Evolutionary conservation across 805 yeast genomes (phyloP).

Genomic region (Candida jianshihensis): DNA sequence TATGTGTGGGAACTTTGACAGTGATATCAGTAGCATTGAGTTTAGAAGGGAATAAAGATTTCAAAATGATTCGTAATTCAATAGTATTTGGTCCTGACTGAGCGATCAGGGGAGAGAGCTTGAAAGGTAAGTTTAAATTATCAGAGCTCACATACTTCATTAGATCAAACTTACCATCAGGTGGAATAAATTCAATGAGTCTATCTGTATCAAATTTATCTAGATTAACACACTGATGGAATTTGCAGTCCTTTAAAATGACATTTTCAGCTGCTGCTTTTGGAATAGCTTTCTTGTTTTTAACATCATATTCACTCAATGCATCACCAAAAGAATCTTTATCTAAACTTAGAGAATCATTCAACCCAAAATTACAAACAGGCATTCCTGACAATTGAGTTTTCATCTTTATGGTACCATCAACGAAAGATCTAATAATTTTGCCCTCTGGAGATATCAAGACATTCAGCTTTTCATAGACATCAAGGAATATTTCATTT

Average conservation of each 20-base stretch:
- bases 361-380: conserved; percentile 71
- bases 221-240: conserved; percentile 81
- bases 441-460: conserved; percentile 61
- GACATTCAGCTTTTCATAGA: conserved; percentile 67
- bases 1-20: conserved; percentile 65
- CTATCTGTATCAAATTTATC: conserved; percentile 59
- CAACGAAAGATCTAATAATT: conserved; percentile 62
- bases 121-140: conserved; percentile 64
- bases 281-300: conserved; percentile 26
- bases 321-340: conserved; percentile 17
- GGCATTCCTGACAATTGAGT: conserved; percentile 80
- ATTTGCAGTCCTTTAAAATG: conserved; percentile 66
- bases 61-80: conserved; percentile 53
- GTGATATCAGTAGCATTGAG: conserved; percentile 56
- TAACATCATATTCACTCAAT: conserved; percentile 22
- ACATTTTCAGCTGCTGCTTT: conserved; percentile 44
- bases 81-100: conserved; percentile 36
- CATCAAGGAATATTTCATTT: conserved; percentile 73
- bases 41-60: conserved; percentile 53
- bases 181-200: conserved; percentile 70
- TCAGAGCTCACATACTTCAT: conserved; percentile 63
- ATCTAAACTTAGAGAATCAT: conserved; percentile 38
- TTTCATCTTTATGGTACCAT: conserved; percentile 66
- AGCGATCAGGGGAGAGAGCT: conserved; percentile 48
- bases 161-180: conserved; percentile 81